A percentile compares a stretch with the other conserved stretches of the same genome.
Evolutionary conservation across 108 stramenopile genomes (phyloP).

Genomic region (Cyclotella atomus): DNA sequence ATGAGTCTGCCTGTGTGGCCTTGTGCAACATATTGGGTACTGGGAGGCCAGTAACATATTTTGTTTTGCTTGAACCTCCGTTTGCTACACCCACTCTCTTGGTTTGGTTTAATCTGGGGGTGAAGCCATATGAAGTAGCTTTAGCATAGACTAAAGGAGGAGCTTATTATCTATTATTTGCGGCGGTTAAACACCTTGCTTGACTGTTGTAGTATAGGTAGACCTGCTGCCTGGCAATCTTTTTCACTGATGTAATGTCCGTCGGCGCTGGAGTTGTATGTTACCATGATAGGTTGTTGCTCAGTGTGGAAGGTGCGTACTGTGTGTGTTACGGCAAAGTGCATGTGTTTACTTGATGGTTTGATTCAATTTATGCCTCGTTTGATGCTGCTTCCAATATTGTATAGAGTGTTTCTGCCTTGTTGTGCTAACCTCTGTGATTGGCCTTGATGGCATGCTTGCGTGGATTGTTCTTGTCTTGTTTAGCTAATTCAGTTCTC

Average conservation of each 20-base stretch:
- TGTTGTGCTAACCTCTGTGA: constrained; percentile 5
- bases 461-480: not conserved
- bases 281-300: not conserved
- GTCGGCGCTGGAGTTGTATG: constrained; percentile 22
- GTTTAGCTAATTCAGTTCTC: not conserved
- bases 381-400: not conserved
- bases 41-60: constrained; percentile 6
- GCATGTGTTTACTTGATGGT: not conserved
- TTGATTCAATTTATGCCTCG: not conserved
- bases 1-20: constrained; percentile 19
- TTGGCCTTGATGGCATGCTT: not conserved
- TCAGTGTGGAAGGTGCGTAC: not conserved
- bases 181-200: too few relatives aligned
- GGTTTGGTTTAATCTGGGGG: too few relatives aligned
- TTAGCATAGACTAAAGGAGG: too few relatives aligned
- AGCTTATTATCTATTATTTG: too few relatives aligned
- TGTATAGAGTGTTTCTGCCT: not conserved
- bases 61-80: constrained; percentile 15
- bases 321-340: not conserved
- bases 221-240: constrained; percentile 11
- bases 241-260: constrained; percentile 22
- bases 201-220: constrained; percentile 18
- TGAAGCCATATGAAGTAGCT: too few relatives aligned
- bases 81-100: constrained; percentile 24
- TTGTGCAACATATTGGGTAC: not conserved